Evolutionary conservation across 208 protist genomes (phyloP).

Genomic region (Acanthamoeba sp.): DNA sequence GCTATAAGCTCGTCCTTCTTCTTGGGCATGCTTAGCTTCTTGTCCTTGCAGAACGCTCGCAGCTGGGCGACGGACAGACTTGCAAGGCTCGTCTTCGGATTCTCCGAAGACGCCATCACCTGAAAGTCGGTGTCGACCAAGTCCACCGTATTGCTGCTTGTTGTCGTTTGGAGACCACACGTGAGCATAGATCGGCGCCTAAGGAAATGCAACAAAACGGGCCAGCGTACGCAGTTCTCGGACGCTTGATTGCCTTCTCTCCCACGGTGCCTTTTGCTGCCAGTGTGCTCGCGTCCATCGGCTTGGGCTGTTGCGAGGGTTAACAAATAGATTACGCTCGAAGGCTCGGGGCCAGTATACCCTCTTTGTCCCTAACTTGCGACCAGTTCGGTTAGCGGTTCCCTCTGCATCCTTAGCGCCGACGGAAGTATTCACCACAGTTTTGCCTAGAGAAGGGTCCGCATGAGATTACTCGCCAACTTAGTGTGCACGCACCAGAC

Average conservation of each 20-base stretch:
- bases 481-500: too few relatives aligned
- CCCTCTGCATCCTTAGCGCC: not conserved
- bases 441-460: not conserved
- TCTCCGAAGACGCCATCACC: not conserved
- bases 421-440: not conserved
- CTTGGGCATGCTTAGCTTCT: not conserved
- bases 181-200: too few relatives aligned
- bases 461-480: too few relatives aligned
- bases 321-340: not conserved
- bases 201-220: too few relatives aligned
- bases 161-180: not conserved
- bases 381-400: not conserved
- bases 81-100: too few relatives aligned
- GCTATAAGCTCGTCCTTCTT: not conserved
- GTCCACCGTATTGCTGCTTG: not conserved
- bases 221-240: not conserved
- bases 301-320: not conserved
- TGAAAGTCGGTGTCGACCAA: not conserved
- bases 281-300: not conserved
- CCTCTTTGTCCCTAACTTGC: not conserved
- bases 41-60: not conserved
- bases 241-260: not conserved
- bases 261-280: not conserved
- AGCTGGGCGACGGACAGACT: conserved; percentile 19
- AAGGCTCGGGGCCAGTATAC: not conserved